Percentiles rank a stretch among this genome's conserved stretches.
Evolutionary conservation across 345 rosid genomes (phyloP).

Genomic region (Acer yangbiense): DNA sequence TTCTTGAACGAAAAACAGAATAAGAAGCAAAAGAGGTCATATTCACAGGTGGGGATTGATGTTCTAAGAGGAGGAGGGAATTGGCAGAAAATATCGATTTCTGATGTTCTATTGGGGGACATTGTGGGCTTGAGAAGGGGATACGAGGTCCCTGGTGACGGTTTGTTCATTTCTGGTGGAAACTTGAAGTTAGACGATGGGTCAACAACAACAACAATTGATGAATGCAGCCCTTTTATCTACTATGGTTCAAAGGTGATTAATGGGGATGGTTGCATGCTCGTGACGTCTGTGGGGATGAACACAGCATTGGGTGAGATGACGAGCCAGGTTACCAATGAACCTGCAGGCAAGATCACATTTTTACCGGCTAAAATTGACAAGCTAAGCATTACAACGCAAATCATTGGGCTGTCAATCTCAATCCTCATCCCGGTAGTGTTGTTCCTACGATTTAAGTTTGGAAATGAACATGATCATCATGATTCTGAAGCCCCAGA

Average conservation of each 20-base stretch:
- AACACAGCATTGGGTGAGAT: neutral
- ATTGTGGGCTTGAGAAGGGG: slow-evolving; percentile 9
- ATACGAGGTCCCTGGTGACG: slow-evolving; percentile 8
- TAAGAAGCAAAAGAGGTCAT: too few relatives aligned
- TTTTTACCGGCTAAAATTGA: slow-evolving; percentile 3
- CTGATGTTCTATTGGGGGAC: slow-evolving; percentile 10
- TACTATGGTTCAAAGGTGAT: slow-evolving; percentile 14
- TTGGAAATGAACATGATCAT: neutral
- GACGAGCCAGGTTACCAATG: slow-evolving; percentile 1
- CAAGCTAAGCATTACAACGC: neutral
- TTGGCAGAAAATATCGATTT: neutral
- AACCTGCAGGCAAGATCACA: neutral
- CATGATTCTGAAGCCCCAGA: neutral
- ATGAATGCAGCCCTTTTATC: slow-evolving; percentile 6
- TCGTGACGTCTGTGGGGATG: slow-evolving; percentile 6
- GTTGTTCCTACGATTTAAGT: neutral
- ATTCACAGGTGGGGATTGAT: neutral
- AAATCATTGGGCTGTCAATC: slow-evolving; percentile 8
- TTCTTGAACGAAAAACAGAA: neutral
- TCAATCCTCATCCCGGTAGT: neutral
- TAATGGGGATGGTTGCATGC: slow-evolving; percentile 1
- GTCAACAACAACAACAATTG: neutral
- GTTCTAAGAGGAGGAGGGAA: slow-evolving; percentile 8
- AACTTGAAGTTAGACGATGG: slow-evolving; percentile 8
- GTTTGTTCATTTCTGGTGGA: slow-evolving; percentile 9